Percentiles rank a stretch among this genome's conserved stretches.
phyloP scores from a whole-genome alignment of 2,329 filamentous ascomycete genomes.

The Xylaria sp. region DNA sequence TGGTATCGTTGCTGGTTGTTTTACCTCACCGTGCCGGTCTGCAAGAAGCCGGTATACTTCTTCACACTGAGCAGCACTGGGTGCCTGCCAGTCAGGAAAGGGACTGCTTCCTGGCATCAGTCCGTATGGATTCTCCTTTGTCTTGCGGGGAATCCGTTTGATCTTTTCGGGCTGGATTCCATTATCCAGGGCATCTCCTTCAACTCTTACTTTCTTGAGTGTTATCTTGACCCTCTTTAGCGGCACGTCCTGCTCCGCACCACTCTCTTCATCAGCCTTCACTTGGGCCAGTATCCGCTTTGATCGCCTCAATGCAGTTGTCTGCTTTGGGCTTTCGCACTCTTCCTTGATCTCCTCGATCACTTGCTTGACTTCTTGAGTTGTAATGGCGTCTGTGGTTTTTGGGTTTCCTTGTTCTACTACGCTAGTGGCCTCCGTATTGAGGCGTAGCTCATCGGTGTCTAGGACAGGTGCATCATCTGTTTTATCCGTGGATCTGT shows the following conservation, averaged over 20 bases:
- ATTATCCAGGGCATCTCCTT: conserved; percentile 1
- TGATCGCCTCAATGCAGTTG: conserved; percentile 28
- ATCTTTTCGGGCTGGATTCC: conserved; percentile 35
- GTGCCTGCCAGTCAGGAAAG: conserved; percentile 73
- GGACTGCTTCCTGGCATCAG: conserved; percentile 69
- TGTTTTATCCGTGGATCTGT: background rate
- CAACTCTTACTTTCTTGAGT: conserved; percentile 10
- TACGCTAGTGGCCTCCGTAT: background rate
- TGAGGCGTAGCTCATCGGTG: background rate
- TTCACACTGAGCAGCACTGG: conserved; percentile 75
- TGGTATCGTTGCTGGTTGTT: conserved; percentile 73
- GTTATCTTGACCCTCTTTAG: conserved; percentile 33
- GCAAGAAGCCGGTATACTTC: conserved; percentile 75
- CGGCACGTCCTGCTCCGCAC: conserved; percentile 3
- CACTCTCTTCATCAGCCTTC: conserved; percentile 5
- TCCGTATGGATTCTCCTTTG: conserved; percentile 59
- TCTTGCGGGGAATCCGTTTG: conserved; percentile 45
- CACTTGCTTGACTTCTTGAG: background rate
- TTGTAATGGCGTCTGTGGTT: background rate
- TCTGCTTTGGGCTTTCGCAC: background rate
- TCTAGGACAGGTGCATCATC: background rate
- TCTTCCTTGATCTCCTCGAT: conserved; percentile 5
- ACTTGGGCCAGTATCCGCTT: conserved; percentile 26
- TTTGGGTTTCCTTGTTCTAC: background rate
- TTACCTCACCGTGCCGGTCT: conserved; percentile 71